phyloP scores from a whole-genome alignment of 2,329 filamentous ascomycete genomes.

The Alternaria novae-zelandiae region DNA sequence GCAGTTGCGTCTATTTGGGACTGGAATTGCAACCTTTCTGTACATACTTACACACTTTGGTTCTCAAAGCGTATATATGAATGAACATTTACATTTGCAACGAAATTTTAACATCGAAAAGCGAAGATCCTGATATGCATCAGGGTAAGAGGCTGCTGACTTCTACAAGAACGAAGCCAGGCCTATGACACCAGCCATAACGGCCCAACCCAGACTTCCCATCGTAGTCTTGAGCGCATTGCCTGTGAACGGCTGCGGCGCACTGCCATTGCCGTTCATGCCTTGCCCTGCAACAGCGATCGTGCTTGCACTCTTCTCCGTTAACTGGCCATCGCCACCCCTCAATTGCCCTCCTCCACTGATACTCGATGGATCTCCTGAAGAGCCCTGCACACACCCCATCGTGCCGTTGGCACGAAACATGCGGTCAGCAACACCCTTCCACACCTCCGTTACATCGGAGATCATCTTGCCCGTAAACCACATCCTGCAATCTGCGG shows the following conservation, averaged over 20 bases:
- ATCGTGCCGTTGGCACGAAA: constrained; percentile 35
- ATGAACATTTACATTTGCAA: not conserved
- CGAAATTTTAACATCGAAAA: not conserved
- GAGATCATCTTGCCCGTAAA: constrained; percentile 47
- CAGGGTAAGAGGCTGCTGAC: not conserved
- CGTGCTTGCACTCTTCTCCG: constrained; percentile 5
- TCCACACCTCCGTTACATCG: constrained; percentile 48
- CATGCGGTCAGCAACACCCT: constrained; percentile 44
- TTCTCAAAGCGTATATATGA: not conserved
- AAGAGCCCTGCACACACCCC: constrained; percentile 40
- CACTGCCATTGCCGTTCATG: not conserved
- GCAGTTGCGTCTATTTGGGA: not conserved
- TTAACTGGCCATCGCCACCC: constrained; percentile 29
- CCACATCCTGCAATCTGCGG: constrained; percentile 50
- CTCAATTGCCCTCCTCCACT: constrained; percentile 41
- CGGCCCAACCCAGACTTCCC: not conserved
- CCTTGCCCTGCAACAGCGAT: constrained; percentile 2
- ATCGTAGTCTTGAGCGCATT: not conserved
- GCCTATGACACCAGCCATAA: not conserved
- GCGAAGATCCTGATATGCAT: not conserved
- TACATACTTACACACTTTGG: not conserved
- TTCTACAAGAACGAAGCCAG: not conserved
- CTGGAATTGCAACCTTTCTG: not conserved
- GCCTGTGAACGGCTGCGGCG: constrained; percentile 6
- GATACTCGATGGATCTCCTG: constrained; percentile 35